Evolutionary conservation across 306 rosid species (phyloP).

Genomic region (Vigna trinervia): DNA sequence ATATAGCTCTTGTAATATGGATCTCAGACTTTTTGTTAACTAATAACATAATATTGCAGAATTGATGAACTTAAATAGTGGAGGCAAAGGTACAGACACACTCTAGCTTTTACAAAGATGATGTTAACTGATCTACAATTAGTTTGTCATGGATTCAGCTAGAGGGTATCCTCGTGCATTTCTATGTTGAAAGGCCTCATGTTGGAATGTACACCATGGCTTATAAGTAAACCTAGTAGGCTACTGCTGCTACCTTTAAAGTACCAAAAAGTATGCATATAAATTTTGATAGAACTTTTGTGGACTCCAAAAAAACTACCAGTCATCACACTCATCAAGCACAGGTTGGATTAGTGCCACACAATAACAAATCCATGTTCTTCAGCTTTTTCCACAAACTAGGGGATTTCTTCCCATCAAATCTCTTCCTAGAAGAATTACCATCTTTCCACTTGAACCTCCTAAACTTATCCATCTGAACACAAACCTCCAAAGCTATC

Average conservation of each 20-base stretch:
- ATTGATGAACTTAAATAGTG: conserved; percentile 4
- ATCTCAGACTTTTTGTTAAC: not conserved
- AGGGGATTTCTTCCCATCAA: conserved; percentile 38
- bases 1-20: not conserved
- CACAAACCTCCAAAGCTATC: conserved; percentile 60
- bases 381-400: conserved; percentile 72
- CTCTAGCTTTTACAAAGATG: conserved; percentile 36
- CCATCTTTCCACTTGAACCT: conserved; percentile 53
- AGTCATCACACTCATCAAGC: conserved; percentile 22
- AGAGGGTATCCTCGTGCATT: not conserved
- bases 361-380: conserved; percentile 78
- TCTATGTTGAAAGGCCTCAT: conserved; percentile 28
- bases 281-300: conserved; percentile 12
- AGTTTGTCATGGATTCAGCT: conserved; percentile 37
- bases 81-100: conserved; percentile 29
- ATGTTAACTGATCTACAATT: conserved; percentile 44
- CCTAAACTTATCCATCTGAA: conserved; percentile 59
- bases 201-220: conserved; percentile 42
- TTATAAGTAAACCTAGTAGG: conserved; percentile 32
- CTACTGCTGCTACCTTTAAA: not conserved
- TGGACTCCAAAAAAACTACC: not conserved
- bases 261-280: conserved; percentile 45
- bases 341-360: conserved; percentile 66
- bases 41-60: not conserved
- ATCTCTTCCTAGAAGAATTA: conserved; percentile 22